A percentile compares a stretch with the other conserved stretches of the same genome.
Conservation (phyloP, 345 rosid species). For the Toxicodendron radicans region DNA sequence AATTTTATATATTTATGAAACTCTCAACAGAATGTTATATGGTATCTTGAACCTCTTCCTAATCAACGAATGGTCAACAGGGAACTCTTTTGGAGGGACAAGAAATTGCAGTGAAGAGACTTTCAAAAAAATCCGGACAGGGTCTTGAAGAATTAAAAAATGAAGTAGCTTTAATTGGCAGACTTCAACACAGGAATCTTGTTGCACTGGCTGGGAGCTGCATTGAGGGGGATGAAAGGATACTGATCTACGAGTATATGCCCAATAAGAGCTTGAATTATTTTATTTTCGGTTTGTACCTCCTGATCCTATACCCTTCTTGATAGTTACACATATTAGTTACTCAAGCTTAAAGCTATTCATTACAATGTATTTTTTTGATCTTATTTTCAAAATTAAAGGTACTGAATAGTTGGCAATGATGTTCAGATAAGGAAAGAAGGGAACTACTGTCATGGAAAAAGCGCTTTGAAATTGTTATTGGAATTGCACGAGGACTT, state of each 20-base stretch:
- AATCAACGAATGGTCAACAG: not conserved
- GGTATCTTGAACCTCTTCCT: not conserved
- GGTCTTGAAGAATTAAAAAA: constrained; percentile 39
- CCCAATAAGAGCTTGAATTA: constrained; percentile 35
- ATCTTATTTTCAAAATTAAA: not conserved
- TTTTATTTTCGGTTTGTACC: constrained; percentile 33
- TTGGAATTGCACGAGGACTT: constrained; percentile 51
- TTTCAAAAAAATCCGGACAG: constrained; percentile 37
- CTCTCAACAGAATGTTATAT: not conserved
- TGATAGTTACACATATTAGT: not conserved
- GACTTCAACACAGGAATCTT: constrained; percentile 49
- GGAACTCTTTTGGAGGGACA: constrained; percentile 29
- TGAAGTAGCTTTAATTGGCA: constrained; percentile 35
- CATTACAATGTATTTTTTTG: too few relatives aligned
- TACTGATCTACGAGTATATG: constrained; percentile 37
- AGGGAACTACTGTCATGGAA: constrained; percentile 28
- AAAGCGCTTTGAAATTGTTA: constrained; percentile 28
- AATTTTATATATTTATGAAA: not conserved
- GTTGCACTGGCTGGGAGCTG: constrained; percentile 40
- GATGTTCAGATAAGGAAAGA: constrained; percentile 31
- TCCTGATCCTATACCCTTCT: not conserved
- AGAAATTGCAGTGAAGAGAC: constrained; percentile 46
- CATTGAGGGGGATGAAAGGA: constrained; percentile 33
- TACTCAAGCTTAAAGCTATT: too few relatives aligned
- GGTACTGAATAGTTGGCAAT: not conserved